phyloP scores from a whole-genome alignment of 371 early-diverging fungal species.

The Mortierella sp. region DNA sequence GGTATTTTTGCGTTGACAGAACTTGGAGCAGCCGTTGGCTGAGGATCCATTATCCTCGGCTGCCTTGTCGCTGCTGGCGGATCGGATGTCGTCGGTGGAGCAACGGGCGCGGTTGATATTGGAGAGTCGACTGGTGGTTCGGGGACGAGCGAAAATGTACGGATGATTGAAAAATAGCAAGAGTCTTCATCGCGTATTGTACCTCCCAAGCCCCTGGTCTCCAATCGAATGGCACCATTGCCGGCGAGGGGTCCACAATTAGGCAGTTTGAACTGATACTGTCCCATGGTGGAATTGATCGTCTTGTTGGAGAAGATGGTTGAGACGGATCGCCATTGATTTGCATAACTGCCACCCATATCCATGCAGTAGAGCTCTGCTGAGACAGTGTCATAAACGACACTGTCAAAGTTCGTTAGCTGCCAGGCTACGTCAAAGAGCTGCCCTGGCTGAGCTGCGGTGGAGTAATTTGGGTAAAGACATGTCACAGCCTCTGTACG shows the following conservation, averaged over 20 bases:
- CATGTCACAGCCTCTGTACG: slow-evolving; percentile 22
- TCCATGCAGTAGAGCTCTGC: slow-evolving; percentile 37
- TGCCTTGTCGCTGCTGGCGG: not conserved
- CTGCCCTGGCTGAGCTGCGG: slow-evolving; percentile 9
- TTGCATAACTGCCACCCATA: not conserved
- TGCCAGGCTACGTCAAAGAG: slow-evolving; percentile 17
- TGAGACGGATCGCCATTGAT: slow-evolving; percentile 10
- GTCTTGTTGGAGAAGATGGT: slow-evolving; percentile 3
- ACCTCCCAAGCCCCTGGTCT: not conserved
- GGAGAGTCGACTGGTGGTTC: not conserved
- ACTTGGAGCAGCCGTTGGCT: not conserved
- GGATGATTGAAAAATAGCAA: not conserved
- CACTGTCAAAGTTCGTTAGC: slow-evolving; percentile 11
- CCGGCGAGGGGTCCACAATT: slow-evolving; percentile 20
- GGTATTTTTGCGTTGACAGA: not conserved
- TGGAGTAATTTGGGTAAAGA: not conserved
- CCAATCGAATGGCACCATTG: slow-evolving; percentile 11
- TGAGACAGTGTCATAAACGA: slow-evolving; percentile 14
- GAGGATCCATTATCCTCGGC: not conserved
- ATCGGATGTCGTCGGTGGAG: no score
- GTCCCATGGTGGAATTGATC: not conserved
- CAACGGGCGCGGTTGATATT: not conserved
- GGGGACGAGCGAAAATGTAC: not conserved
- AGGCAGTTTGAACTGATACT: slow-evolving; percentile 15
- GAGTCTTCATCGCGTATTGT: not conserved